A percentile compares a stretch with the other conserved stretches of the same genome.
These are phyloP conservation scores for Trichoderma sp. DNA, from an alignment of 2,329 filamentous ascomycete genomes.

Conservation along the genomic window DNA sequence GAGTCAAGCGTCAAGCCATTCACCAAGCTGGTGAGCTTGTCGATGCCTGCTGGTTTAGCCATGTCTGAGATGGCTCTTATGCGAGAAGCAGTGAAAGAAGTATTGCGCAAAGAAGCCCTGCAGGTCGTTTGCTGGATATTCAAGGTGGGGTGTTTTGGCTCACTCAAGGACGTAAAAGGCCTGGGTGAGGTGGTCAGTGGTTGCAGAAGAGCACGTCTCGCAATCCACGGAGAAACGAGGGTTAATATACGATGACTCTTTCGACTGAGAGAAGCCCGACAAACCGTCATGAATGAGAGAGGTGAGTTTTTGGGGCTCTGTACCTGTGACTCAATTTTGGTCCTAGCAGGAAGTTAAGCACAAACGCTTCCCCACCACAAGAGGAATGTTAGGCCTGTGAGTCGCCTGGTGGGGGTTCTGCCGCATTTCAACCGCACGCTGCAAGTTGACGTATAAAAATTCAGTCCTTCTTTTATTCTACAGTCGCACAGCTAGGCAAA, in stretches of 20 bases:
- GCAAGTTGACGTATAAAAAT: background rate
- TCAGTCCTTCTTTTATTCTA: background rate
- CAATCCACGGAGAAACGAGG: background rate
- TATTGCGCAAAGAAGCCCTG: background rate
- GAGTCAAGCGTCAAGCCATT: conserved; percentile 25
- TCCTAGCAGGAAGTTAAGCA: conserved; percentile 14
- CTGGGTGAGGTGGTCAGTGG: background rate
- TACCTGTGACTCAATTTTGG: conserved; percentile 21
- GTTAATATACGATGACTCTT: background rate
- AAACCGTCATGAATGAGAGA: conserved; percentile 17
- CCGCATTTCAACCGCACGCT: background rate
- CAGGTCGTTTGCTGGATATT: background rate
- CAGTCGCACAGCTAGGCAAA: background rate
- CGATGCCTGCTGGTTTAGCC: conserved; percentile 19
- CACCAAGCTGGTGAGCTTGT: conserved; percentile 24
- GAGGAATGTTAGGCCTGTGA: conserved; percentile 4
- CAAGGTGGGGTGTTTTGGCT: background rate
- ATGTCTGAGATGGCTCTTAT: conserved; percentile 1
- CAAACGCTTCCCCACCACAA: conserved; percentile 12
- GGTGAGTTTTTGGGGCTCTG: conserved; percentile 8
- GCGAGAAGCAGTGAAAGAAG: background rate
- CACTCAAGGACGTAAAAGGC: background rate
- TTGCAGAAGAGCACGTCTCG: background rate
- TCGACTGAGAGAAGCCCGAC: conserved; percentile 11
- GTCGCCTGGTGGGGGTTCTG: conserved; percentile 5